Base-by-base conservation (phyloP, 2,329 filamentous ascomycete species). In the Fusarium sp. region DNA sequence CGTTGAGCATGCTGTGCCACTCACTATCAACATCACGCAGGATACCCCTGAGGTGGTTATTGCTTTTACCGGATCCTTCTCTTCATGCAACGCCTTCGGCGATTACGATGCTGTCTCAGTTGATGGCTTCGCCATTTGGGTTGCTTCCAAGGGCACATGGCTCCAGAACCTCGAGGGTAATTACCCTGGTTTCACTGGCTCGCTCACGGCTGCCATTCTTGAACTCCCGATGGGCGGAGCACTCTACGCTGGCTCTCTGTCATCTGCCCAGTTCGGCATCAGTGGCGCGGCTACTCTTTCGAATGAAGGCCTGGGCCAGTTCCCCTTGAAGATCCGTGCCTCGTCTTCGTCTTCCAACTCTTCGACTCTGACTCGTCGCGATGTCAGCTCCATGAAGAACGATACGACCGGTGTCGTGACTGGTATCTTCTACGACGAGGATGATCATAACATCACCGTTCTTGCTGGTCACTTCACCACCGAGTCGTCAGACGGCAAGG, bases 81-180 rank as follows among this genome's bases (percentile, higher is more conserved):
- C 89, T 18, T 86, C 91, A 64, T 90, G 98, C 71, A 88, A 92
- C 32, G 89, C 88, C 0, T 96, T 95, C 76, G 90, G 86, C 39
- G 86, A 87, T 73, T 92, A 92, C 74, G 82, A 87, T 8, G 88
- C 91, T 11, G 87, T 92, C 32, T 78, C 88, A 10, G 93, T 92
- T 1, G 83, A 90, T 60, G 95, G 95, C 3, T 95, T 99, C 78
- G 96, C 95, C 16, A 87, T 98, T 41, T 99, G 97, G 97, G 92
- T 98, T 9, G 94, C 94, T 4, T 97, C 95, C 5, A 87, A 89
- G 71, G 88, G 88, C 67, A 97, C 97, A 80, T 99, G 97, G 97
- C 87, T 99, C 18, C 91, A 95, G 80, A 97, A 97, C 76, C 84
- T 98, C 20, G 83, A 91, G 39, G 85, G 90, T 8, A 84, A 89